Evolutionary conservation across 78 protist species (phyloP).

Genomic region (Dictyostelium capitatum): DNA sequence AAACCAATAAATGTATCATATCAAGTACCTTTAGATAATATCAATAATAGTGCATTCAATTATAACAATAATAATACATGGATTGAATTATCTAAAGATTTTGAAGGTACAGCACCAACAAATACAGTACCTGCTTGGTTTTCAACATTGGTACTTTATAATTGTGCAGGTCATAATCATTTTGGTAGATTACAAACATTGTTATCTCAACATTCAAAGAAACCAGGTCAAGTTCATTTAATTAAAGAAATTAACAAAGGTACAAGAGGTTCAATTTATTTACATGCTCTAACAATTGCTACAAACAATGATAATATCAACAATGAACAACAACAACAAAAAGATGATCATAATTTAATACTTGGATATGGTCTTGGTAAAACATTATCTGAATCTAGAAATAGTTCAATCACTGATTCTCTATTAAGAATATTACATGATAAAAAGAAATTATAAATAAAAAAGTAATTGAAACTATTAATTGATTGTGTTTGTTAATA

Average conservation of each 20-base stretch:
- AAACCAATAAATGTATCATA: background rate
- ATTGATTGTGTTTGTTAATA: no score
- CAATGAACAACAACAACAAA: background rate
- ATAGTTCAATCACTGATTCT: conserved; percentile 30
- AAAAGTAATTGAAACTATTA: background rate
- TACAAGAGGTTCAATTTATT: background rate
- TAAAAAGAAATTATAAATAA: background rate
- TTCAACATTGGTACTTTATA: conserved; percentile 12
- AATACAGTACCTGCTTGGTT: conserved; percentile 43
- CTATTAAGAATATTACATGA: conserved; percentile 30
- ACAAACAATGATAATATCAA: background rate
- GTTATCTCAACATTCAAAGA: background rate
- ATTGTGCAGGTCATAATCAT: background rate
- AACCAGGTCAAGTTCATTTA: conserved; percentile 14
- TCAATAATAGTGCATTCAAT: background rate
- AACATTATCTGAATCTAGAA: background rate
- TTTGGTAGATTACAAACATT: conserved; percentile 9
- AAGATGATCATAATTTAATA: background rate
- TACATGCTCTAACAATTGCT: background rate
- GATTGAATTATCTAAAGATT: background rate
- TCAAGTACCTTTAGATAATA: background rate
- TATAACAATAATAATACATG: background rate
- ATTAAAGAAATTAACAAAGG: conserved; percentile 57
- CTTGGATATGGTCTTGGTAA: conserved; percentile 66
- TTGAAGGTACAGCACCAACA: background rate